These are phyloP conservation scores for Leonotis leonurus DNA, from an alignment of 257 asterid species.

Conservation along the genomic window DNA sequence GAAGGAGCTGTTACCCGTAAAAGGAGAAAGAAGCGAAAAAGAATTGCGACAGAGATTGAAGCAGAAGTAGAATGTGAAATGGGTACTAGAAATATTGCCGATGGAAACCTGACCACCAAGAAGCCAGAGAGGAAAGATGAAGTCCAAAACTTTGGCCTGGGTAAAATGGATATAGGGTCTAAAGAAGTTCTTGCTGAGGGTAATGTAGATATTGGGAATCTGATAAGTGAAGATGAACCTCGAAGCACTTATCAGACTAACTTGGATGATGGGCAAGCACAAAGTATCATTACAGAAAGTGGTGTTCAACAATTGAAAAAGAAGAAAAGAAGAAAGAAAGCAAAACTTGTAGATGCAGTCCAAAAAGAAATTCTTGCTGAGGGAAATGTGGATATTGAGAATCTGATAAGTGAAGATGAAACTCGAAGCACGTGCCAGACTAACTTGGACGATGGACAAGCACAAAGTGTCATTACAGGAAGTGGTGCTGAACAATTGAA, in stretches of 20 bases:
- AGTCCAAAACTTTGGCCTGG: neutral
- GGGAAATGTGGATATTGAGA: constrained; percentile 7
- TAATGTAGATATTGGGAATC: constrained; percentile 1
- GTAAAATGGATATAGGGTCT: neutral
- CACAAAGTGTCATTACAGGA: neutral
- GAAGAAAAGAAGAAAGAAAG: neutral
- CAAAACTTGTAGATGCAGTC: neutral
- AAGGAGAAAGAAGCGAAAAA: constrained; percentile 7
- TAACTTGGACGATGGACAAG: neutral
- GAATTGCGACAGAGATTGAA: neutral
- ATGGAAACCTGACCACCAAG: constrained; percentile 1
- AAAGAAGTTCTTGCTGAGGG: constrained; percentile 9
- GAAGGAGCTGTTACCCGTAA: constrained; percentile 13
- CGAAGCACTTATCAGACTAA: neutral
- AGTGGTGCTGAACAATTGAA: neutral
- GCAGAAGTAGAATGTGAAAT: constrained; percentile 2
- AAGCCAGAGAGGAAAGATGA: constrained; percentile 8
- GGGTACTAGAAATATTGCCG: constrained; percentile 1
- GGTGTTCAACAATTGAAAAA: neutral
- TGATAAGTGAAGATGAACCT: neutral
- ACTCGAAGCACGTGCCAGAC: neutral
- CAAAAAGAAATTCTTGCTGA: neutral
- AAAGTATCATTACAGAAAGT: neutral
- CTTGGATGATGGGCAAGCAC: neutral
- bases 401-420: constrained; percentile 1